Conservation (phyloP, 1,139 yeast genomes). For the Hyphopichia burtonii region DNA sequence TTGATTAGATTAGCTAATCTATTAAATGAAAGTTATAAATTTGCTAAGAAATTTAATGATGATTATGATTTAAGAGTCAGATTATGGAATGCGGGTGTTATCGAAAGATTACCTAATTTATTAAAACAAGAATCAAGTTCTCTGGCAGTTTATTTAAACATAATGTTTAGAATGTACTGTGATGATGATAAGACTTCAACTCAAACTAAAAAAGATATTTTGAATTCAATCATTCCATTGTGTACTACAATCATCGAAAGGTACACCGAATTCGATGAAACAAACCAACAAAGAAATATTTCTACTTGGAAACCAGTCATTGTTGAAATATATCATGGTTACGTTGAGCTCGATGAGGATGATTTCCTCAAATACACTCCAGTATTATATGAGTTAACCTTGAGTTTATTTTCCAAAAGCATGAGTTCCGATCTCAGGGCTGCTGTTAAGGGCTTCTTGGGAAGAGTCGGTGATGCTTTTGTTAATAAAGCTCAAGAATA, state of each 20-base stretch:
- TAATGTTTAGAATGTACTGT: slow-evolving; percentile 77
- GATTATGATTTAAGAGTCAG: slow-evolving; percentile 83
- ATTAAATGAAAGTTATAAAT: slow-evolving; percentile 68
- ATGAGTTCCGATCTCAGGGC: slow-evolving; percentile 68
- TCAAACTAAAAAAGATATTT: slow-evolving; percentile 40
- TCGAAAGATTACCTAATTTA: slow-evolving; percentile 88
- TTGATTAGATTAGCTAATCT: slow-evolving; percentile 59
- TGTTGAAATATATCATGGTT: slow-evolving; percentile 80
- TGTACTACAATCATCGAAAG: slow-evolving; percentile 70
- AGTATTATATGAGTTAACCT: slow-evolving; percentile 63
- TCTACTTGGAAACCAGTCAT: slow-evolving; percentile 91
- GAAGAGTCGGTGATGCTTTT: slow-evolving; percentile 69
- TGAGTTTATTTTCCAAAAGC: slow-evolving; percentile 66
- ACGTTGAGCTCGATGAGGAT: slow-evolving; percentile 68
- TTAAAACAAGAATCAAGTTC: slow-evolving; percentile 90
- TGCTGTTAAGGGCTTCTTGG: slow-evolving; percentile 64
- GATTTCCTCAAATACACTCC: slow-evolving; percentile 71
- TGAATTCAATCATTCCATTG: slow-evolving; percentile 61
- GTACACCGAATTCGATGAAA: slow-evolving; percentile 70
- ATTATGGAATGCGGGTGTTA: slow-evolving; percentile 88
- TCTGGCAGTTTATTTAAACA: slow-evolving; percentile 80
- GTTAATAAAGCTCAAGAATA: slow-evolving; percentile 18
- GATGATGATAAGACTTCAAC: slow-evolving; percentile 53
- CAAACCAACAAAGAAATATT: slow-evolving; percentile 75
- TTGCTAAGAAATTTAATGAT: slow-evolving; percentile 84